These are phyloP conservation scores for Holtermannia corniformis DNA, from an alignment of 768 basidiomycete genomes.

Conservation along the genomic window DNA sequence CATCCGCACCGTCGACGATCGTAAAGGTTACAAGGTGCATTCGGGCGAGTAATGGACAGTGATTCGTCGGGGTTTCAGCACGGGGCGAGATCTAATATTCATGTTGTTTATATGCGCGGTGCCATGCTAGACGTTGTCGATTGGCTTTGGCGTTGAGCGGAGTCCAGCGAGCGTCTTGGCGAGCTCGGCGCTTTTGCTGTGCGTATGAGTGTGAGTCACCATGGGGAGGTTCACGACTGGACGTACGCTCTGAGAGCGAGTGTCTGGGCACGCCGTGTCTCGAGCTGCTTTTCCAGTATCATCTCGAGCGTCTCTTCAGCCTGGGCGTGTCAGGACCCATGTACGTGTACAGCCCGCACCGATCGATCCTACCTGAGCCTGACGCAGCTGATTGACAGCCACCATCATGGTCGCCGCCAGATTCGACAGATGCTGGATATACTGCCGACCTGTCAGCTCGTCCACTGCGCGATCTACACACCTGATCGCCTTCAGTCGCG, in stretches of 20 bases:
- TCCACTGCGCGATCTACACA: constrained; percentile 1
- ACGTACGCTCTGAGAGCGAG: constrained; percentile 3
- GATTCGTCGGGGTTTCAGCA: neutral
- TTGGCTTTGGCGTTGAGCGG: neutral
- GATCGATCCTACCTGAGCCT: constrained; percentile 15
- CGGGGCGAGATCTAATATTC: too few species aligned
- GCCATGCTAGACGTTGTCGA: neutral
- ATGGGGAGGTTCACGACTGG: too few species aligned
- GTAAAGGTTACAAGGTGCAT: constrained; percentile 1
- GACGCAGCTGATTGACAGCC: constrained; percentile 20
- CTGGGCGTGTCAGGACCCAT: neutral
- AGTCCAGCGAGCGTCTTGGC: neutral
- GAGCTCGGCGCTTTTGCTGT: neutral
- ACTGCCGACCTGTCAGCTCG: constrained; percentile 10
- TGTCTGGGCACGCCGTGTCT: constrained; percentile 19
- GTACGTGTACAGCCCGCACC: too few species aligned
- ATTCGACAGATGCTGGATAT: constrained; percentile 33
- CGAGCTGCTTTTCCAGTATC: constrained; percentile 29
- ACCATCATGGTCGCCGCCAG: constrained; percentile 34
- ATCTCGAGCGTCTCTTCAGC: constrained; percentile 28
- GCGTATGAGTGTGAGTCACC: neutral
- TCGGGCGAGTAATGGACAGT: neutral
- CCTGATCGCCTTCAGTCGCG: constrained; percentile 35
- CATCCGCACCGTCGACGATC: constrained; percentile 6
- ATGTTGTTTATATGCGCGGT: neutral